These are phyloP conservation scores for Pseudomicrostroma phylloplanum DNA, from an alignment of 1,284 basidiomycete species.

Conservation along the genomic window DNA sequence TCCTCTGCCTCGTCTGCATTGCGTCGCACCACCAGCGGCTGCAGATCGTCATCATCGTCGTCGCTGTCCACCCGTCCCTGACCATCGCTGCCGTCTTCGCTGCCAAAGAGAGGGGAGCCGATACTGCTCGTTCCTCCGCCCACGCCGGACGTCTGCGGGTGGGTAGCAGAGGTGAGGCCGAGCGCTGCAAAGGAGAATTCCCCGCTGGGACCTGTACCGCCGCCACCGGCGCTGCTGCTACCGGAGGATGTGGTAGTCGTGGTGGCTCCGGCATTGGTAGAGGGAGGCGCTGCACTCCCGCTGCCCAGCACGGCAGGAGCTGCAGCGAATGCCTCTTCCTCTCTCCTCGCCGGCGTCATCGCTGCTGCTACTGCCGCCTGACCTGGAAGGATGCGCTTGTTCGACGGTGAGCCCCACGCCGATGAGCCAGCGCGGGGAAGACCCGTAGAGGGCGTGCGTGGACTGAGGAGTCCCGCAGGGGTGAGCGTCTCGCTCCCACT, in stretches of 20 bases:
- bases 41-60: neutral
- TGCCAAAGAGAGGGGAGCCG: conserved; percentile 3
- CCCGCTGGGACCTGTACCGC: no score
- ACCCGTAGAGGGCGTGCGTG: neutral
- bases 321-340: neutral
- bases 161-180: neutral
- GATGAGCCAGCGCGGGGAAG: neutral
- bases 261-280: no score
- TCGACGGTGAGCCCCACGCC: no score
- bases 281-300: neutral
- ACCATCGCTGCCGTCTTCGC: conserved; percentile 6
- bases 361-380: no score
- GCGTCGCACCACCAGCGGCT: neutral
- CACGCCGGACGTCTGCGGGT: neutral
- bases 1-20: no score
- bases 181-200: neutral
- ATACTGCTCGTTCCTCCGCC: neutral
- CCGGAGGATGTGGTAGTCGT: no score
- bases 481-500: neutral
- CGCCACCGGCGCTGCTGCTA: no score
- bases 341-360: neutral
- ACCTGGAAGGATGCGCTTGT: no score
- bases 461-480: conserved; percentile 4
- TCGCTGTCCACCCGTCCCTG: neutral
- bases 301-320: neutral